These are phyloP conservation scores for Vaccinium darrowii DNA, from an alignment of 148 eudicot genomes.

Conservation along the genomic window DNA sequence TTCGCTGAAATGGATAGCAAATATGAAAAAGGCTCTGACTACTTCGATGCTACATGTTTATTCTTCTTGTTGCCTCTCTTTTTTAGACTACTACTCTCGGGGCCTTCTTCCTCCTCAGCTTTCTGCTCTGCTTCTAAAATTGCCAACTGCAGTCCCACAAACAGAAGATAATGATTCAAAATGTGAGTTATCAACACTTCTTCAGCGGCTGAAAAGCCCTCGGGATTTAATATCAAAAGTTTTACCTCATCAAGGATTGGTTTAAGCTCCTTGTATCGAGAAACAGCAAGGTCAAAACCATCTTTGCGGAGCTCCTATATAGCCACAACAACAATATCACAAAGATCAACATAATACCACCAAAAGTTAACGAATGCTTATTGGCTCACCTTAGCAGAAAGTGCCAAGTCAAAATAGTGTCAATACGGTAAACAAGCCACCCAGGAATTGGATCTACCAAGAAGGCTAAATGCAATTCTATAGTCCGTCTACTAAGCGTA, in stretches of 20 bases:
- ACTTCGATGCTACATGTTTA: conserved; percentile 44
- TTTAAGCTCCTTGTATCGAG: conserved; percentile 90
- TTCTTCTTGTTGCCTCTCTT: conserved; percentile 74
- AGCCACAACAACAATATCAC: conserved; percentile 11
- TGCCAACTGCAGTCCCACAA: conserved; percentile 51
- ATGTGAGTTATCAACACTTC: background rate
- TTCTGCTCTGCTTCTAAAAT: conserved; percentile 87
- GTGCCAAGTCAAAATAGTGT: background rate
- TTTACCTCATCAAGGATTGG: conserved; percentile 93
- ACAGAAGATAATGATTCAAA: background rate
- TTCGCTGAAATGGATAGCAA: background rate
- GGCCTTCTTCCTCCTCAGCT: conserved; percentile 84
- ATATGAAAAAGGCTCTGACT: conserved; percentile 1
- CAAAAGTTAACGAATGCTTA: background rate
- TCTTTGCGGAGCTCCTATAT: conserved; percentile 91
- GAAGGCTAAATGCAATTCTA: background rate
- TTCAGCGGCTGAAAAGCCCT: background rate
- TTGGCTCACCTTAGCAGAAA: background rate
- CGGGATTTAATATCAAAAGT: background rate
- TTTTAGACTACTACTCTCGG: conserved; percentile 58
- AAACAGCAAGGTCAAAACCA: conserved; percentile 96
- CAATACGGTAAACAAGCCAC: background rate
- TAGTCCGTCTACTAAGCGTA: background rate
- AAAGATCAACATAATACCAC: background rate
- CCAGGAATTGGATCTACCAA: background rate